Conservation (phyloP, 2,329 filamentous ascomycete genomes). For the Albophoma yamanashiensis region DNA sequence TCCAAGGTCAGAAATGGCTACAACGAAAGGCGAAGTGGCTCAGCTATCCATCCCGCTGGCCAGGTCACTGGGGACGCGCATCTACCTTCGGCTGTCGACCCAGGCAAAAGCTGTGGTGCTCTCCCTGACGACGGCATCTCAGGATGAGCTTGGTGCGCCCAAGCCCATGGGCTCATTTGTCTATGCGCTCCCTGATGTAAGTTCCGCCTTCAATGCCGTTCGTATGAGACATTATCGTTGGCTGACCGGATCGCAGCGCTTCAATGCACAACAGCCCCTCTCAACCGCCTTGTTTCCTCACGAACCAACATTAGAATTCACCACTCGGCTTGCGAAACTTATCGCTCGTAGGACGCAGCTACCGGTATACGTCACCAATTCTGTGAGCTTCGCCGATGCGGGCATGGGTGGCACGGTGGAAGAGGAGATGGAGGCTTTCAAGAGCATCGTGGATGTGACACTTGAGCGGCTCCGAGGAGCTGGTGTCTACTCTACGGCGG, state of each 20-base stretch:
- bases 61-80: constrained; percentile 46
- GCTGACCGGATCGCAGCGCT: constrained; percentile 24
- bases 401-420: constrained; percentile 74
- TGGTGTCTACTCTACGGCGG: constrained; percentile 1
- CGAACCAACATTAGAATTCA: constrained; percentile 73
- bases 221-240: neutral
- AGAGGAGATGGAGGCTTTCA: constrained; percentile 88
- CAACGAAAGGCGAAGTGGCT: neutral
- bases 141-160: constrained; percentile 37
- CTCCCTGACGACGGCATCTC: constrained; percentile 48
- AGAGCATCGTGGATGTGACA: constrained; percentile 60
- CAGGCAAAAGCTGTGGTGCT: constrained; percentile 47
- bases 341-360: constrained; percentile 61
- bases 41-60: constrained; percentile 49
- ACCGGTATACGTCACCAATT: constrained; percentile 86
- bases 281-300: constrained; percentile 71
- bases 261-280: constrained; percentile 50
- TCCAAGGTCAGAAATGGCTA: neutral
- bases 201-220: neutral
- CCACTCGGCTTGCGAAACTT: constrained; percentile 73
- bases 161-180: constrained; percentile 77
- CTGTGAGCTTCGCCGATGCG: constrained; percentile 63
- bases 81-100: constrained; percentile 49
- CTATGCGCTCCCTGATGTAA: constrained; percentile 83
- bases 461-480: constrained; percentile 16